Conservation (phyloP, 305 asterid species). For the Fraxinus baroniana region DNA sequence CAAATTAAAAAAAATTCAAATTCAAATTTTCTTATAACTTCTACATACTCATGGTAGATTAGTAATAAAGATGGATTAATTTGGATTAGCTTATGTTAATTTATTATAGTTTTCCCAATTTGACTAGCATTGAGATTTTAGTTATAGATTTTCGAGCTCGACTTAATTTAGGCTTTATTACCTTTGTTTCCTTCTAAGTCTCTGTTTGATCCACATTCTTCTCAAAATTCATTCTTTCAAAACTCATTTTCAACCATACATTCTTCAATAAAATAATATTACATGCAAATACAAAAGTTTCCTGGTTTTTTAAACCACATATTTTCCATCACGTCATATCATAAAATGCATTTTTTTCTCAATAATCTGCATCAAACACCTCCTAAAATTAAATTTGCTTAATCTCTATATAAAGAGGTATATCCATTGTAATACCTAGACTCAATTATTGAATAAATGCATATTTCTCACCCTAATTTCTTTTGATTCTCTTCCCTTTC, state of each 20-base stretch:
- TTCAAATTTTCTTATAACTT: background rate
- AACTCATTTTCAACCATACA: too few relatives aligned
- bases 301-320: too few relatives aligned
- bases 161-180: background rate
- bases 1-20: background rate
- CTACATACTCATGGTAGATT: background rate
- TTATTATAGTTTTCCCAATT: background rate
- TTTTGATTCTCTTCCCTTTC: background rate
- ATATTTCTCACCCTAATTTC: background rate
- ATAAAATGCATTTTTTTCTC: too few relatives aligned
- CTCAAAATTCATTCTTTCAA: too few relatives aligned
- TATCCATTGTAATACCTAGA: background rate
- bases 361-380: background rate
- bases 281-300: too few relatives aligned
- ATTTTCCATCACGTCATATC: too few relatives aligned
- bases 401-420: background rate
- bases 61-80: background rate
- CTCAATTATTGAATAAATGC: background rate
- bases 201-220: too few relatives aligned
- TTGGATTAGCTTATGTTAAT: background rate
- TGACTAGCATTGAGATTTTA: background rate
- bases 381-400: background rate
- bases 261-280: too few relatives aligned
- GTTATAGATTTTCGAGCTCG: background rate
- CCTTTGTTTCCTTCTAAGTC: background rate